A percentile compares a stretch with the other conserved stretches of the same genome.
Conservation (phyloP, 2,329 filamentous ascomycete genomes). For the Claviceps humidiphila region DNA sequence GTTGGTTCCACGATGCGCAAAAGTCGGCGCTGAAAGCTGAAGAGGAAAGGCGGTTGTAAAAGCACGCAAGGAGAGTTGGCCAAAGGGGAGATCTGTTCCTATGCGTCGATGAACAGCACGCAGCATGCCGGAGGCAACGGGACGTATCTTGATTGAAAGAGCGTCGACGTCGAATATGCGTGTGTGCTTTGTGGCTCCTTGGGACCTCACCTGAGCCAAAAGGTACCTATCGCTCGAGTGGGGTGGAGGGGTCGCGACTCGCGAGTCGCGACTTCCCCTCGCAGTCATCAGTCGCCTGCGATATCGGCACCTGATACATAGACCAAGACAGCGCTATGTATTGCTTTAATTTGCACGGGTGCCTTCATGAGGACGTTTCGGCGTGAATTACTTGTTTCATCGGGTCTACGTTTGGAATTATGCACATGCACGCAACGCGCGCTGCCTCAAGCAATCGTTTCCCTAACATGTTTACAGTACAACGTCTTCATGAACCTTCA, state of each 20-base stretch:
- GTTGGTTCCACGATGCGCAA: slow-evolving; percentile 1
- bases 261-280: neutral
- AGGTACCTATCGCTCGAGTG: neutral
- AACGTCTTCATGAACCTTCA: neutral
- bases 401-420: too few species aligned
- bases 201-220: slow-evolving; percentile 8
- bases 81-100: neutral
- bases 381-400: neutral
- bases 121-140: slow-evolving; percentile 9
- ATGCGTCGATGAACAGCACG: slow-evolving; percentile 8
- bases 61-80: slow-evolving; percentile 3
- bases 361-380: too few species aligned
- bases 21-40: neutral
- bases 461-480: too few species aligned
- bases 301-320: neutral
- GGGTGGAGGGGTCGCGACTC: neutral
- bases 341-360: too few species aligned
- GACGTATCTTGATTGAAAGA: slow-evolving; percentile 1
- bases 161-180: slow-evolving; percentile 5
- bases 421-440: neutral
- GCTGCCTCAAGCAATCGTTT: neutral
- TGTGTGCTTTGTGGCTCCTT: slow-evolving; percentile 6
- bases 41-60: neutral
- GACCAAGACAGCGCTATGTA: neutral
- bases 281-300: neutral